These are phyloP conservation scores for Prillingera fragicola DNA, from an alignment of 1,284 basidiomycete species.

Conservation along the genomic window DNA sequence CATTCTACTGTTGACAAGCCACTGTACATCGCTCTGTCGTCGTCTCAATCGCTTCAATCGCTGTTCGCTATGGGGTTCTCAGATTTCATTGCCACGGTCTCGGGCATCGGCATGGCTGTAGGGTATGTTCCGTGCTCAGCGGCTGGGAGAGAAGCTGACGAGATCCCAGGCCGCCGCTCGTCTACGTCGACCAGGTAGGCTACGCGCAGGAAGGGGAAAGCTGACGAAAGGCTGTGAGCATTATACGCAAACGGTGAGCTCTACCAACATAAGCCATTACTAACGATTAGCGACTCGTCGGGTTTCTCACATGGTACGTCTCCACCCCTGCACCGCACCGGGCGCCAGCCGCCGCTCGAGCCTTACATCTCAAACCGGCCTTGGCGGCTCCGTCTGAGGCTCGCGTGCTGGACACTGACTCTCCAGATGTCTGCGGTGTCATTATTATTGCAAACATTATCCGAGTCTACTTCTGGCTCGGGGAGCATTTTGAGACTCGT, in stretches of 20 bases:
- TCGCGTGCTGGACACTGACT: too few species aligned
- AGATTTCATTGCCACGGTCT: constrained; percentile 32
- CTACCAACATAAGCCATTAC: not conserved
- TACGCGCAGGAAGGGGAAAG: constrained; percentile 9
- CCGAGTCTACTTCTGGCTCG: constrained; percentile 51
- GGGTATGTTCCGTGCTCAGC: constrained; percentile 28
- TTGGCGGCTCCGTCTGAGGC: too few species aligned
- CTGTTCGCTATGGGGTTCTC: constrained; percentile 13
- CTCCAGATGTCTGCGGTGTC: constrained; percentile 42
- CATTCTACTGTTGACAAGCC: not conserved
- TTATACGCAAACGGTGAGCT: constrained; percentile 47
- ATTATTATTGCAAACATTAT: constrained; percentile 49
- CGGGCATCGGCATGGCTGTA: constrained; percentile 46
- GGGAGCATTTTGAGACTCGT: constrained; percentile 51
- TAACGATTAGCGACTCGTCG: constrained; percentile 41
- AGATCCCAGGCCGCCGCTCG: constrained; percentile 46
- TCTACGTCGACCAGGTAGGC: constrained; percentile 49
- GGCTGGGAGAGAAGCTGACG: constrained; percentile 4
- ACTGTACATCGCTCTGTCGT: too few species aligned
- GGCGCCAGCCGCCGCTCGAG: too few species aligned
- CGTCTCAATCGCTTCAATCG: too few species aligned
- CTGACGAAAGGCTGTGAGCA: constrained; percentile 46
- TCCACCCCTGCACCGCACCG: too few species aligned
- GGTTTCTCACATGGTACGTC: constrained; percentile 46
- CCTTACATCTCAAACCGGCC: not conserved